Conservation (phyloP, 106 monocot species). For the Agapanthus africanus region DNA sequence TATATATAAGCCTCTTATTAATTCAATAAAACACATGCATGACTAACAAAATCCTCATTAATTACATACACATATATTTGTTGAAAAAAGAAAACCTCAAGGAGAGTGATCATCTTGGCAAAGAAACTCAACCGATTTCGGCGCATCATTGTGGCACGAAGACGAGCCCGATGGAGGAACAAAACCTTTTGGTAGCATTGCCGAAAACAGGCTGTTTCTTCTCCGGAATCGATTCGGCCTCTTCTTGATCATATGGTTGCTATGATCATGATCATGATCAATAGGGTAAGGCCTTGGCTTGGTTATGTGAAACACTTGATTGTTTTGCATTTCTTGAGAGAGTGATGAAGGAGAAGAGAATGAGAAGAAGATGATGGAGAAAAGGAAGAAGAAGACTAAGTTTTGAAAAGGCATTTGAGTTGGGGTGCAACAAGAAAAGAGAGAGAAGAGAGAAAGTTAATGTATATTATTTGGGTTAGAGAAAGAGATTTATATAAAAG, state of each 20-base stretch:
- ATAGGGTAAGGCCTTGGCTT: constrained; percentile 6
- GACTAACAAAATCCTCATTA: too few species aligned
- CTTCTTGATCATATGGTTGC: too few species aligned
- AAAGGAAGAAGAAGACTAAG: background rate
- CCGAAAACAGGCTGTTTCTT: background rate
- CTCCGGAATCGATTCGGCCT: too few species aligned
- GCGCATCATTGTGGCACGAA: constrained; percentile 17
- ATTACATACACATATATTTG: too few species aligned
- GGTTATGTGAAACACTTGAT: constrained; percentile 4
- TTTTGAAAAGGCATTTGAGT: background rate
- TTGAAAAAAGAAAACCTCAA: background rate
- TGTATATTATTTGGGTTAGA: background rate
- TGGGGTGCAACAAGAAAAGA: background rate
- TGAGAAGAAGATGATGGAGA: constrained; percentile 4
- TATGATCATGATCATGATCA: background rate
- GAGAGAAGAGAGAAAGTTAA: background rate
- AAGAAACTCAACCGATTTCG: constrained; percentile 5
- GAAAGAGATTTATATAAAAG: background rate
- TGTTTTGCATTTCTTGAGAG: background rate
- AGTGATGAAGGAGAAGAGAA: constrained; percentile 8
- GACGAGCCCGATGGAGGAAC: constrained; percentile 23
- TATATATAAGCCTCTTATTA: background rate
- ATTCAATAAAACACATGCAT: background rate
- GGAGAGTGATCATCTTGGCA: constrained; percentile 1
- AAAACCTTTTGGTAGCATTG: constrained; percentile 17